Conservation (phyloP, 257 asterid genomes). For the Petrea volubilis region DNA sequence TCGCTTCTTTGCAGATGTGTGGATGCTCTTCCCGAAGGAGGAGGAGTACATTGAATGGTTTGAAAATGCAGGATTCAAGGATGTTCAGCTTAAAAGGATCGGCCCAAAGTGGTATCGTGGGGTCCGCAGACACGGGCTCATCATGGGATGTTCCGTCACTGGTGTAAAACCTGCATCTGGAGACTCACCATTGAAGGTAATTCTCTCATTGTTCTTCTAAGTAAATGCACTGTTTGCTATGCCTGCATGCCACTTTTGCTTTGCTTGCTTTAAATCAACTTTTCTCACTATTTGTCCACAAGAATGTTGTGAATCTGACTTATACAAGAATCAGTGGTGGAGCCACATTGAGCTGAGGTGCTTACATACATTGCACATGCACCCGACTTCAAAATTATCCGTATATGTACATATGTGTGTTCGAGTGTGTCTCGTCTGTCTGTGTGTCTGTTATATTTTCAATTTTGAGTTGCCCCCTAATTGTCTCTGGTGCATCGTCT, state of each 20-base stretch:
- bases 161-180: slow-evolving; percentile 88
- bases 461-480: too few relatives aligned
- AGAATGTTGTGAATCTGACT: not conserved
- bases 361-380: too few relatives aligned
- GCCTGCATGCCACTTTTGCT: not conserved
- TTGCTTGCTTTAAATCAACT: not conserved
- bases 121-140: slow-evolving; percentile 91
- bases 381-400: too few relatives aligned
- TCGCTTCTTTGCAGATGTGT: slow-evolving; percentile 87
- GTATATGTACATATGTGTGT: too few relatives aligned
- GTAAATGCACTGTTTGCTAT: not conserved
- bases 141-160: slow-evolving; percentile 97
- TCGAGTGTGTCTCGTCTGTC: too few relatives aligned
- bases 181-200: slow-evolving; percentile 92
- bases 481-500: too few relatives aligned
- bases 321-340: slow-evolving; percentile 9
- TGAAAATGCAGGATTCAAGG: slow-evolving; percentile 83
- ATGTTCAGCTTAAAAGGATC: slow-evolving; percentile 84
- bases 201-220: not conserved
- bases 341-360: too few relatives aligned
- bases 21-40: slow-evolving; percentile 99
- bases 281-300: not conserved
- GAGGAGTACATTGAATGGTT: slow-evolving; percentile 98
- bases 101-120: slow-evolving; percentile 99
- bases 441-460: too few relatives aligned